These are phyloP conservation scores for Trapa bicornis DNA, from an alignment of 345 rosid species.

Conservation along the genomic window DNA sequence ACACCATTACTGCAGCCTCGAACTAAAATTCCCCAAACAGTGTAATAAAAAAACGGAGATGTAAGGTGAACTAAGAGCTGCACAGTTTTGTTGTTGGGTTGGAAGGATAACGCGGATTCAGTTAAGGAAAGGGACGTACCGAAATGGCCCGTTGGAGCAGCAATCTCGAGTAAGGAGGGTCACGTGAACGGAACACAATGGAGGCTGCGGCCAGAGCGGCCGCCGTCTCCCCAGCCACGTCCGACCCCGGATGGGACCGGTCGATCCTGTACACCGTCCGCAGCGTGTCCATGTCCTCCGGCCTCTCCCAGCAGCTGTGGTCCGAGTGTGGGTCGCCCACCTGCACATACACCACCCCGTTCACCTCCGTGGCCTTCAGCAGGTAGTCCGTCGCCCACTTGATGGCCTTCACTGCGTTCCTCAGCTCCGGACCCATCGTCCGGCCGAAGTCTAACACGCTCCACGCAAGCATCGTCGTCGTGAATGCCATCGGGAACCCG, in stretches of 20 bases:
- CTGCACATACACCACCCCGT: constrained; percentile 54
- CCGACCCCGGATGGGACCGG: constrained; percentile 70
- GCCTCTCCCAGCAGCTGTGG: constrained; percentile 91
- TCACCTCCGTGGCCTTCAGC: constrained; percentile 59
- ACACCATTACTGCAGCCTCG: too few species aligned
- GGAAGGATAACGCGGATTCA: not conserved
- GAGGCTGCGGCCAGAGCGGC: constrained; percentile 97
- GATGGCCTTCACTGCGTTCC: constrained; percentile 52
- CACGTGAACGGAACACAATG: constrained; percentile 76
- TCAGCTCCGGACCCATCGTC: constrained; percentile 70
- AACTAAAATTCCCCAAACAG: not conserved
- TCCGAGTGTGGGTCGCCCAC: constrained; percentile 84
- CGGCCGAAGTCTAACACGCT: constrained; percentile 81
- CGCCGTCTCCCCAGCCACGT: constrained; percentile 94
- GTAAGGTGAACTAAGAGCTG: too few species aligned
- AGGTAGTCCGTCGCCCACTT: constrained; percentile 86
- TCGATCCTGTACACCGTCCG: constrained; percentile 73
- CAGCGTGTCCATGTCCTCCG: constrained; percentile 92
- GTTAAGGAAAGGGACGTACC: constrained; percentile 31
- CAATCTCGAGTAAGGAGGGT: constrained; percentile 60
- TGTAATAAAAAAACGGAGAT: not conserved
- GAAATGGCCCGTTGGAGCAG: constrained; percentile 59
- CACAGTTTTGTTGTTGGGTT: too few species aligned
- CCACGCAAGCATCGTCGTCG: constrained; percentile 82
- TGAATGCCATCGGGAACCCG: constrained; percentile 96